Evolutionary conservation across 2,329 filamentous ascomycete genomes (phyloP).

Genomic region (Cladosporium sp.): DNA sequence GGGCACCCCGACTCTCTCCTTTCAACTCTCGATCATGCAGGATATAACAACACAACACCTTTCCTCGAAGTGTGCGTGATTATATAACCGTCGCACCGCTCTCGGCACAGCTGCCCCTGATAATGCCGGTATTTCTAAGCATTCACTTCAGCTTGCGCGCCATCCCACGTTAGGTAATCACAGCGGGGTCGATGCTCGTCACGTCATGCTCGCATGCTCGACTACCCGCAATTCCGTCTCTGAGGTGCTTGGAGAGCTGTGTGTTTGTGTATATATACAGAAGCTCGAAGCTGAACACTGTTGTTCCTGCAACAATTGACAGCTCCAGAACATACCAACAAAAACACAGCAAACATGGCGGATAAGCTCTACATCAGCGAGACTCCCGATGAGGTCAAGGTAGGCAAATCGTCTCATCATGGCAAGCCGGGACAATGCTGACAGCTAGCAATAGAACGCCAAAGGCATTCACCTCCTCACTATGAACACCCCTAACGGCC

Average conservation of each 20-base stretch:
- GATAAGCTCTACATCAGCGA: slow-evolving; percentile 20
- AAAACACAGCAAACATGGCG: slow-evolving; percentile 11
- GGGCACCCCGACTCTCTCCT: background rate
- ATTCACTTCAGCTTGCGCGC: slow-evolving; percentile 9
- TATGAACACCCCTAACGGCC: slow-evolving; percentile 54
- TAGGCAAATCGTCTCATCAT: background rate
- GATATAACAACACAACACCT: background rate
- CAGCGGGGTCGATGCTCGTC: slow-evolving; percentile 12
- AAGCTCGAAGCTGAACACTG: background rate
- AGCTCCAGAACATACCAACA: background rate
- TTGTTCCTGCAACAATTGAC: background rate
- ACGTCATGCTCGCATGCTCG: slow-evolving; percentile 16
- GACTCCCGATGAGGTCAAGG: slow-evolving; percentile 41
- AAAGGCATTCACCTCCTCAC: slow-evolving; percentile 58
- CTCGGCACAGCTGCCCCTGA: background rate
- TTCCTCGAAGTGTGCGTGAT: background rate
- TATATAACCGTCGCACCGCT: background rate
- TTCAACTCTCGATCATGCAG: background rate
- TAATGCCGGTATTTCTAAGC: slow-evolving; percentile 7
- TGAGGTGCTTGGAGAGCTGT: slow-evolving; percentile 1
- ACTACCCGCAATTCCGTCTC: slow-evolving; percentile 4
- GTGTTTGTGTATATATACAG: background rate
- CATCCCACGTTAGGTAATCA: slow-evolving; percentile 13
- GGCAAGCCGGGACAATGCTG: background rate
- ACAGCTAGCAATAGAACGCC: slow-evolving; percentile 38